Percentiles rank a stretch among this genome's conserved stretches.
Conservation (phyloP, 352 stramenopile genomes). For the Phytophthora pseudosyringae region DNA sequence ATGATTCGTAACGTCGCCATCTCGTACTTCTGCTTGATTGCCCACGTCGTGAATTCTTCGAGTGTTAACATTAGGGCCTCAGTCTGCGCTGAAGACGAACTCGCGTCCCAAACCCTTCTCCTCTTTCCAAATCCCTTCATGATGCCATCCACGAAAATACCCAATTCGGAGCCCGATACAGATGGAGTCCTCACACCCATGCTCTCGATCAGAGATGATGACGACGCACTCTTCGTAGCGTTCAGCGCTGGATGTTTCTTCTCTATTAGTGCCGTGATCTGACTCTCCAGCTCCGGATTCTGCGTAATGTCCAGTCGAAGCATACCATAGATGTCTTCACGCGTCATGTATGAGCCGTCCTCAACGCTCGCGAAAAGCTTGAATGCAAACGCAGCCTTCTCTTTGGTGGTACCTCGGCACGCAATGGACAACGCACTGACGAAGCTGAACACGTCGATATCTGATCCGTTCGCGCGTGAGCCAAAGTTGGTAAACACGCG, state of each 20-base stretch:
- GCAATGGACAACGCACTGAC: slow-evolving; percentile 82
- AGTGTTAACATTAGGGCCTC: slow-evolving; percentile 54
- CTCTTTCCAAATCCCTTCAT: slow-evolving; percentile 65
- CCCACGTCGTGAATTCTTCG: slow-evolving; percentile 76
- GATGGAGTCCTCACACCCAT: slow-evolving; percentile 71
- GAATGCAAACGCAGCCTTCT: slow-evolving; percentile 85
- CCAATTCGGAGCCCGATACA: slow-evolving; percentile 81
- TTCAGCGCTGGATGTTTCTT: slow-evolving; percentile 55
- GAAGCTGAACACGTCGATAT: slow-evolving; percentile 90
- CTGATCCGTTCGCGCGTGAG: slow-evolving; percentile 71
- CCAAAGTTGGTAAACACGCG: slow-evolving; percentile 86
- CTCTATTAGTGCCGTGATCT: slow-evolving; percentile 72
- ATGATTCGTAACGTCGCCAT: slow-evolving; percentile 83
- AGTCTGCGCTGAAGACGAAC: slow-evolving; percentile 37
- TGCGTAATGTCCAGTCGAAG: slow-evolving; percentile 82
- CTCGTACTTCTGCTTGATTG: slow-evolving; percentile 75
- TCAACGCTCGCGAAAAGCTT: slow-evolving; percentile 73
- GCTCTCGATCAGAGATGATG: slow-evolving; percentile 54
- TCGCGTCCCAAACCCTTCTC: slow-evolving; percentile 39
- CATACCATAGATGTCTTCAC: slow-evolving; percentile 87
- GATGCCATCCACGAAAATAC: slow-evolving; percentile 78
- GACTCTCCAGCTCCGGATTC: slow-evolving; percentile 69
- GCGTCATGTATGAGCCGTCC: slow-evolving; percentile 63
- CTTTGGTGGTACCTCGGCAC: slow-evolving; percentile 69
- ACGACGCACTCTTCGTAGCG: slow-evolving; percentile 56